Percentiles rank a stretch among this genome's conserved stretches.
These are phyloP conservation scores for Hortiboletus rubellus DNA, from an alignment of 1,284 basidiomycete species.

Conservation along the genomic window DNA sequence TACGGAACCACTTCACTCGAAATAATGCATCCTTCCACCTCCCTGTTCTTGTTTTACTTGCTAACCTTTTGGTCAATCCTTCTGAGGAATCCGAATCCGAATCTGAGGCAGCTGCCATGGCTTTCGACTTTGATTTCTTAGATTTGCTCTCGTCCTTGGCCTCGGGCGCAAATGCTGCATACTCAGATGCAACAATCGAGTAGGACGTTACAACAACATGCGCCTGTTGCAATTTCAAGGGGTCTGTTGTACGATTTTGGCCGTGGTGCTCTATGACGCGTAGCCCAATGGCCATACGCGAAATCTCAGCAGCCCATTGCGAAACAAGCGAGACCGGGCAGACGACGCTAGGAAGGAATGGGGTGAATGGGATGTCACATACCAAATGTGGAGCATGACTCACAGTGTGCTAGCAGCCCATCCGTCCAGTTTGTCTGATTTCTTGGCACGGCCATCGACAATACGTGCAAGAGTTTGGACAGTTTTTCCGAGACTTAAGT, in stretches of 20 bases:
- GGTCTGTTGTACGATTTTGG: constrained; percentile 65
- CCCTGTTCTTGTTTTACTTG: constrained; percentile 34
- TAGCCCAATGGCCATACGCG: constrained; percentile 72
- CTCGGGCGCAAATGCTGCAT: constrained; percentile 48
- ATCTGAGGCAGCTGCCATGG: constrained; percentile 33
- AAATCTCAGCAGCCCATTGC: constrained; percentile 90
- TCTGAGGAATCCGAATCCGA: constrained; percentile 44
- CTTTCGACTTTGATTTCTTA: constrained; percentile 39
- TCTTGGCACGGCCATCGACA: constrained; percentile 69
- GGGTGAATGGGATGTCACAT: constrained; percentile 16
- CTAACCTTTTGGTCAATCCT: constrained; percentile 25
- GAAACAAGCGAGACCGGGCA: constrained; percentile 83
- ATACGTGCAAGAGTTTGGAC: constrained; percentile 89
- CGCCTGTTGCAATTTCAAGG: constrained; percentile 54
- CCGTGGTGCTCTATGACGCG: constrained; percentile 85
- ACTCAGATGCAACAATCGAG: constrained; percentile 75
- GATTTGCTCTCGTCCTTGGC: constrained; percentile 51
- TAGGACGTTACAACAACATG: constrained; percentile 89
- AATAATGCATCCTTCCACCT: constrained; percentile 72
- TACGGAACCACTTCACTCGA: constrained; percentile 78
- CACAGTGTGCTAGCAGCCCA: constrained; percentile 75
- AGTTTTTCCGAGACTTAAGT: constrained; percentile 78
- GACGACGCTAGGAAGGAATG: constrained; percentile 57
- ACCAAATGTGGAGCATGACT: constrained; percentile 14
- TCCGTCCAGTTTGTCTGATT: constrained; percentile 70